Evolutionary conservation across 352 stramenopile species (phyloP).

Genomic region (Phytophthora cactorum): DNA sequence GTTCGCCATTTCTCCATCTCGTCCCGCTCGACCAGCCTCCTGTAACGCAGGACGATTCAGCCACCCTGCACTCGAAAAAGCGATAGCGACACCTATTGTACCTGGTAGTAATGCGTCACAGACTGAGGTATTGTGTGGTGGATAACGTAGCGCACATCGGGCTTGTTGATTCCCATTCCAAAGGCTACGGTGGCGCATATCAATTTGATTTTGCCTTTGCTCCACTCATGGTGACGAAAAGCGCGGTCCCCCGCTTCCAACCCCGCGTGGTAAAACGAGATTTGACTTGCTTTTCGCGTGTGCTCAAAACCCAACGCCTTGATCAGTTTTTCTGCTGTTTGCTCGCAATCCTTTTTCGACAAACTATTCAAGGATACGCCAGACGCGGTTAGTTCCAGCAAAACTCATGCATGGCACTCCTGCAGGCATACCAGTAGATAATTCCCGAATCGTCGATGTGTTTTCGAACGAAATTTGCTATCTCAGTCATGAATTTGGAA

Average conservation of each 20-base stretch:
- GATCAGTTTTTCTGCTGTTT: slow-evolving; percentile 81
- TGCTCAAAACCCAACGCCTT: slow-evolving; percentile 79
- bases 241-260: slow-evolving; percentile 80
- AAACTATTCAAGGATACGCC: slow-evolving; percentile 45
- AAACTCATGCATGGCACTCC: not conserved
- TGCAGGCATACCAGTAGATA: slow-evolving; percentile 80
- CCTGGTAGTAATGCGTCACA: slow-evolving; percentile 91
- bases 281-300: slow-evolving; percentile 68
- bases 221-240: slow-evolving; percentile 86
- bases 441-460: slow-evolving; percentile 90
- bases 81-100: slow-evolving; percentile 23
- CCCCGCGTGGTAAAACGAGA: slow-evolving; percentile 87
- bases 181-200: slow-evolving; percentile 91
- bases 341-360: slow-evolving; percentile 90
- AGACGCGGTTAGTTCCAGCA: not conserved
- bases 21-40: slow-evolving; percentile 83
- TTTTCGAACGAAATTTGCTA: slow-evolving; percentile 76
- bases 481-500: slow-evolving; percentile 82
- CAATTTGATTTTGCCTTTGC: slow-evolving; percentile 90
- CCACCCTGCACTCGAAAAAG: not conserved
- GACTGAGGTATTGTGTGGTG: slow-evolving; percentile 90
- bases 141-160: slow-evolving; percentile 90
- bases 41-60: slow-evolving; percentile 28
- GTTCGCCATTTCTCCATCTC: slow-evolving; percentile 83
- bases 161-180: slow-evolving; percentile 92